phyloP scores from a whole-genome alignment of 1,284 basidiomycete species.

The Ceratobasidium sp. region DNA sequence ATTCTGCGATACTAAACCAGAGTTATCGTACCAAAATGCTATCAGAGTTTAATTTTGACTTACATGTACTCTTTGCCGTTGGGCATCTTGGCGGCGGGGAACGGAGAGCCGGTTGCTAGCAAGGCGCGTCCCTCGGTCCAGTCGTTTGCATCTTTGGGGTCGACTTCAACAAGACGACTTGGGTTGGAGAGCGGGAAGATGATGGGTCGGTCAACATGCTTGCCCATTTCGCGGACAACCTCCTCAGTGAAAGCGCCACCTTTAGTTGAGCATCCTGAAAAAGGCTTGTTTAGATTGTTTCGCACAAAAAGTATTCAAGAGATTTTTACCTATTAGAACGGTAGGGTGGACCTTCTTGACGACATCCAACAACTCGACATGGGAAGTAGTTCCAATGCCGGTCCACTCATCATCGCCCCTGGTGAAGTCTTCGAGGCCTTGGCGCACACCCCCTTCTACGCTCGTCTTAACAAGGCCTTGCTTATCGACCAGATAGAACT shows the following conservation, averaged over 20 bases:
- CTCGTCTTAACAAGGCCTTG: slow-evolving; percentile 63
- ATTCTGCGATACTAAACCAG: slow-evolving; percentile 68
- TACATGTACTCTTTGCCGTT: slow-evolving; percentile 71
- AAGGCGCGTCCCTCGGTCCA: slow-evolving; percentile 83
- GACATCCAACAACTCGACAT: slow-evolving; percentile 69
- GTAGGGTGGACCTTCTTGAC: slow-evolving; percentile 75
- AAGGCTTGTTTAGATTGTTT: not conserved
- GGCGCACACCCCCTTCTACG: slow-evolving; percentile 61
- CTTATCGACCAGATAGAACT: slow-evolving; percentile 74
- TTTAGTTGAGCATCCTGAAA: slow-evolving; percentile 65
- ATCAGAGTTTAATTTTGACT: slow-evolving; percentile 48
- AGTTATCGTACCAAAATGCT: not conserved
- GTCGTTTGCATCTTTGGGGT: slow-evolving; percentile 74
- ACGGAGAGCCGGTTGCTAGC: slow-evolving; percentile 84
- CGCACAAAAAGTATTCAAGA: not conserved
- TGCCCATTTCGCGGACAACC: slow-evolving; percentile 68
- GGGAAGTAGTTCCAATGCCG: slow-evolving; percentile 46
- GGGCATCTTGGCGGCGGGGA: slow-evolving; percentile 75
- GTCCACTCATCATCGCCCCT: slow-evolving; percentile 65
- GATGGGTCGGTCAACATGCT: slow-evolving; percentile 74
- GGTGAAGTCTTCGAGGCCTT: slow-evolving; percentile 66
- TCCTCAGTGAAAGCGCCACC: slow-evolving; percentile 84
- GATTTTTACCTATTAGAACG: slow-evolving; percentile 75
- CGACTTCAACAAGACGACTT: slow-evolving; percentile 77
- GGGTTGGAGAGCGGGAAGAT: slow-evolving; percentile 88